These are phyloP conservation scores for Apodospora peruviana DNA, from an alignment of 495 filamentous ascomycete species.

Conservation along the genomic window DNA sequence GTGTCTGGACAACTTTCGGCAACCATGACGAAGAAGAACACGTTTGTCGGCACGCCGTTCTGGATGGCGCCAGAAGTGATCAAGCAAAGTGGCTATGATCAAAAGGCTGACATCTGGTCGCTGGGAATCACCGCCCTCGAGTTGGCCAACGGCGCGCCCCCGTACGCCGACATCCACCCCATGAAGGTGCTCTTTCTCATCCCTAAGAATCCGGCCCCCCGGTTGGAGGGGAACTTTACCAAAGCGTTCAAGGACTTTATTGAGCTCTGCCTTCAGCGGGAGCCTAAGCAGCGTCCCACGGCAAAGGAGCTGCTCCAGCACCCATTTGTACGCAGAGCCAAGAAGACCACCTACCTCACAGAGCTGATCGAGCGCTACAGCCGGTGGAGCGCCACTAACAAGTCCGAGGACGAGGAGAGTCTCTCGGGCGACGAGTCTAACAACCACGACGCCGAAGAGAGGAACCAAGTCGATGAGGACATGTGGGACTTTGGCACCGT, in stretches of 20 bases:
- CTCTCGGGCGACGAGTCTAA: conserved; percentile 29
- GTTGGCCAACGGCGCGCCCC: conserved; percentile 86
- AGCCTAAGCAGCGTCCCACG: conserved; percentile 80
- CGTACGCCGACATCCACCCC: conserved; percentile 93
- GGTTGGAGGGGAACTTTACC: conserved; percentile 78
- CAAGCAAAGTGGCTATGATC: conserved; percentile 95
- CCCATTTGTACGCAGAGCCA: conserved; percentile 82
- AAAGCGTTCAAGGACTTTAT: conserved; percentile 93
- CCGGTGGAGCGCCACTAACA: conserved; percentile 72
- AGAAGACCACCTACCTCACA: conserved; percentile 83
- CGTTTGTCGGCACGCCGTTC: conserved; percentile 96
- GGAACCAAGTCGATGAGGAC: conserved; percentile 59
- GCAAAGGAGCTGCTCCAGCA: conserved; percentile 86
- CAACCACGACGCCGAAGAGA: conserved; percentile 19
- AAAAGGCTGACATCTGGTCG: conserved; percentile 99
- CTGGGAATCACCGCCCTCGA: conserved; percentile 97
- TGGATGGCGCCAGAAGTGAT: conserved; percentile 99
- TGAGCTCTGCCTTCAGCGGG: conserved; percentile 76
- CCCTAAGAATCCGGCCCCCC: conserved; percentile 86
- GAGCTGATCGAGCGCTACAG: conserved; percentile 88
- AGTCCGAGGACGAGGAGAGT: conserved; percentile 55
- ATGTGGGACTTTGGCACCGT: conserved; percentile 97
- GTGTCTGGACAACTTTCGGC: conserved; percentile 95
- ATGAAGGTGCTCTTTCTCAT: conserved; percentile 99
- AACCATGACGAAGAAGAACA: conserved; percentile 99